Evolutionary conservation across 208 protist species (phyloP).

Genomic region (Trypanosoma theileri): DNA sequence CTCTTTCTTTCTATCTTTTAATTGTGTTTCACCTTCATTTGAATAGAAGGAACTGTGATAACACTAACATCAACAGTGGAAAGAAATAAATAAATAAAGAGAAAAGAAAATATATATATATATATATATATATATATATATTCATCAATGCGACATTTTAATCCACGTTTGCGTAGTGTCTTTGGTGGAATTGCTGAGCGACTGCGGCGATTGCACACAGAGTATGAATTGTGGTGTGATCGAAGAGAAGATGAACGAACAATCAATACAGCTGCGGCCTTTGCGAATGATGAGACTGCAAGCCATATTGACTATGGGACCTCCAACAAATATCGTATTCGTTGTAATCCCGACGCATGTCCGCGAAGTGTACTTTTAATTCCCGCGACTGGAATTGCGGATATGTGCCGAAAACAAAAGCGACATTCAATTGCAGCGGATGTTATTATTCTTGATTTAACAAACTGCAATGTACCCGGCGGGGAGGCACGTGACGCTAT

Average conservation of each 20-base stretch:
- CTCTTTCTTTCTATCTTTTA: background rate
- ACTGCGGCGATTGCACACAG: slow-evolving; percentile 36
- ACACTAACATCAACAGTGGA: background rate
- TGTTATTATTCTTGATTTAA: slow-evolving; percentile 80
- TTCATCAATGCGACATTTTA: slow-evolving; percentile 9
- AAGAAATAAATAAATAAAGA: background rate
- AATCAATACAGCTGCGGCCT: slow-evolving; percentile 16
- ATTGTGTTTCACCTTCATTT: slow-evolving; percentile 1
- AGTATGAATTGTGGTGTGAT: slow-evolving; percentile 52
- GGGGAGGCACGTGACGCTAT: slow-evolving; percentile 64
- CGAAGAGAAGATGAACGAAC: slow-evolving; percentile 39
- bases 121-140: no score
- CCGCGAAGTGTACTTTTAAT: slow-evolving; percentile 83
- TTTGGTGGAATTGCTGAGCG: slow-evolving; percentile 25
- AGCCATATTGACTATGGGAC: background rate
- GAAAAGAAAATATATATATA: background rate
- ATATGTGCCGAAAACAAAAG: slow-evolving; percentile 40
- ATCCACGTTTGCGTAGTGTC: slow-evolving; percentile 2
- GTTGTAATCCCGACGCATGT: slow-evolving; percentile 47
- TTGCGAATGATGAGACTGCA: background rate
- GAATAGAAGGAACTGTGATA: background rate
- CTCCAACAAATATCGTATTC: slow-evolving; percentile 30
- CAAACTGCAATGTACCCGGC: slow-evolving; percentile 58
- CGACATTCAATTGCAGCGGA: slow-evolving; percentile 57
- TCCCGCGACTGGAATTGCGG: slow-evolving; percentile 28